phyloP scores from a whole-genome alignment of 2,329 filamentous ascomycete genomes.

The Diaporthe citri region DNA sequence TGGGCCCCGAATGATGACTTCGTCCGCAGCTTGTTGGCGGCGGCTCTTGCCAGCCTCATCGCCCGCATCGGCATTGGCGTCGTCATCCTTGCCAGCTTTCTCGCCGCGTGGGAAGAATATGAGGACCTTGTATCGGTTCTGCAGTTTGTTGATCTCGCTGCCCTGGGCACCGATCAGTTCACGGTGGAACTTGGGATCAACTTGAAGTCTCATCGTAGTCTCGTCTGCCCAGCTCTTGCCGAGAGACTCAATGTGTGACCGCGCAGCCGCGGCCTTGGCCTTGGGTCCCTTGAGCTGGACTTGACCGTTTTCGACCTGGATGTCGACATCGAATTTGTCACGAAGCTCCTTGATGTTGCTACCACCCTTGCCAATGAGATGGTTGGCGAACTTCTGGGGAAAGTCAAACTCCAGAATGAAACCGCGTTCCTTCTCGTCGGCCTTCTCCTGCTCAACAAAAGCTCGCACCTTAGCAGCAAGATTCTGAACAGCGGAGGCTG shows the following conservation, averaged over 20 bases:
- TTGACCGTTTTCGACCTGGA: constrained; percentile 93
- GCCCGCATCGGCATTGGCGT: constrained; percentile 75
- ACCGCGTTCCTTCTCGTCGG: constrained; percentile 93
- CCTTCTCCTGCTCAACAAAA: constrained; percentile 89
- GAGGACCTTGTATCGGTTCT: constrained; percentile 92
- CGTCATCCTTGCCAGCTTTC: constrained; percentile 77
- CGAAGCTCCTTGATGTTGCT: constrained; percentile 75
- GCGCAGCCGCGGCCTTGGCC: constrained; percentile 91
- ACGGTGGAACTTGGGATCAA: constrained; percentile 93
- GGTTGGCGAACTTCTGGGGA: constrained; percentile 93
- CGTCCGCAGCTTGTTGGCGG: constrained; percentile 83
- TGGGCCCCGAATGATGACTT: constrained; percentile 91
- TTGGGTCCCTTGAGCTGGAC: constrained; percentile 96
- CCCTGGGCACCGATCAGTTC: constrained; percentile 93
- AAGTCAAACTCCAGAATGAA: constrained; percentile 91
- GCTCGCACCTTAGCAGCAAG: constrained; percentile 79
- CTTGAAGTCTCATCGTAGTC: constrained; percentile 86
- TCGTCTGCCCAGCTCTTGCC: constrained; percentile 91
- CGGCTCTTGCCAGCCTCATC: constrained; percentile 76
- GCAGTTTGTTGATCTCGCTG: constrained; percentile 88
- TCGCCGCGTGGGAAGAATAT: constrained; percentile 88
- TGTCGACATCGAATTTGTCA: constrained; percentile 77
- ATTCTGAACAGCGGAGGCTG: constrained; percentile 77
- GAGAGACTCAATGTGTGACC: constrained; percentile 82
- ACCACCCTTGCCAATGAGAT: constrained; percentile 78